Evolutionary conservation across 805 yeast species (phyloP).

Genomic region (Hanseniaspora jakobsenii): DNA sequence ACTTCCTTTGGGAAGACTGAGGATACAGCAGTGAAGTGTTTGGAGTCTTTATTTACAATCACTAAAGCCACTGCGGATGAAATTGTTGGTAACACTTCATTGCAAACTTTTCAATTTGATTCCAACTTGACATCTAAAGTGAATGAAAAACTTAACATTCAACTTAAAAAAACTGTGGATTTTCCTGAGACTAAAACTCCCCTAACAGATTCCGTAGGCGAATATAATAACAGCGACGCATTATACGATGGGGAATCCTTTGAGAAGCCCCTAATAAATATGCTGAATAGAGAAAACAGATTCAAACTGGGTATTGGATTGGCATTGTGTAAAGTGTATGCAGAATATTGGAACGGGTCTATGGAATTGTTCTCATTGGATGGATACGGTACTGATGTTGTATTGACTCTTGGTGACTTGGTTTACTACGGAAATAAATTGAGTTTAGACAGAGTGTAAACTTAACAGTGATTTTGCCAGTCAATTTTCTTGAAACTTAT

Average conservation of each 20-base stretch:
- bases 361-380: conserved; percentile 69
- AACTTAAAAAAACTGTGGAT: conserved; percentile 16
- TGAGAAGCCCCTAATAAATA: conserved; percentile 42
- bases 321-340: conserved; percentile 85
- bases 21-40: conserved; percentile 43
- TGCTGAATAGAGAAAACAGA: conserved; percentile 62
- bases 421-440: conserved; percentile 54
- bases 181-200: too few species aligned
- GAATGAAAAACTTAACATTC: conserved; percentile 7
- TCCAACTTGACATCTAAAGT: conserved; percentile 3
- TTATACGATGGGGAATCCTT: conserved; percentile 17
- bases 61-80: conserved; percentile 15
- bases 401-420: conserved; percentile 62
- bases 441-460: conserved; percentile 59
- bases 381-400: conserved; percentile 87
- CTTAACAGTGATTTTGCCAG: too few species aligned
- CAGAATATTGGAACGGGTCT: conserved; percentile 95
- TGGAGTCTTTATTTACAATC: conserved; percentile 20
- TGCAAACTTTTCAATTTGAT: conserved; percentile 16
- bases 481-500: conserved; percentile 42
- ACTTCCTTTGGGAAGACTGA: conserved; percentile 84
- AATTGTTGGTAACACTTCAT: conserved; percentile 31
- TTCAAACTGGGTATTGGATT: conserved; percentile 75
- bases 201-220: too few species aligned
- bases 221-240: conserved; percentile 23